Percentiles rank a stretch among this genome's conserved stretches.
Conservation (phyloP, 2,329 filamentous ascomycete genomes). For the Cytospora paraplurivora region DNA sequence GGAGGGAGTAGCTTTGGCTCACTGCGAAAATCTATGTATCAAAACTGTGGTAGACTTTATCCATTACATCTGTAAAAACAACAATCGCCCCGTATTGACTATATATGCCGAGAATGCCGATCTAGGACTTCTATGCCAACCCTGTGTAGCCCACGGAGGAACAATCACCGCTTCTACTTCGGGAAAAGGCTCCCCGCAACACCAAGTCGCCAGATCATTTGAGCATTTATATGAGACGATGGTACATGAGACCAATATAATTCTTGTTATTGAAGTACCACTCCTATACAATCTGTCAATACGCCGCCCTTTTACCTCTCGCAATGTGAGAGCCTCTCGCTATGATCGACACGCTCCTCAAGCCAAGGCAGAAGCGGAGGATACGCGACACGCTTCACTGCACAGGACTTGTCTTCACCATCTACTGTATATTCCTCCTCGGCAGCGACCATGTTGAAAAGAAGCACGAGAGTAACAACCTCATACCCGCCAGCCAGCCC, state of each 20-base stretch:
- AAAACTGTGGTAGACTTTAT: neutral
- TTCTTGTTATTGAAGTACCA: neutral
- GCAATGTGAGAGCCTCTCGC: conserved; percentile 19
- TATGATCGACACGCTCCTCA: conserved; percentile 31
- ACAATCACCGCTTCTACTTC: conserved; percentile 23
- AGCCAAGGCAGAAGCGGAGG: conserved; percentile 30
- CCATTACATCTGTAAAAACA: neutral
- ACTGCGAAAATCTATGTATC: neutral
- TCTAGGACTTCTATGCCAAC: neutral
- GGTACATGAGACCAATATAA: neutral
- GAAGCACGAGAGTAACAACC: neutral
- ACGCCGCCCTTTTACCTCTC: neutral
- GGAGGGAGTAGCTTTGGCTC: neutral
- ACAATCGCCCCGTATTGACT: no score
- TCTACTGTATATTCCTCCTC: conserved; percentile 35
- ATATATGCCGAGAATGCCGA: neutral
- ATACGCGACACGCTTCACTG: conserved; percentile 32
- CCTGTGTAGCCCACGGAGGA: conserved; percentile 22
- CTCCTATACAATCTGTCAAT: neutral
- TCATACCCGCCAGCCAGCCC: neutral
- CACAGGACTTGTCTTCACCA: conserved; percentile 29
- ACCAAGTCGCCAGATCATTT: conserved; percentile 11
- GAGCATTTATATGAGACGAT: neutral
- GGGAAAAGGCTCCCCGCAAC: conserved; percentile 26
- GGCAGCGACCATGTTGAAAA: conserved; percentile 1